Percentiles rank a stretch among this genome's conserved stretches.
These are phyloP conservation scores for Clitopilus passeckerianus DNA, from an alignment of 768 basidiomycete species.

Conservation along the genomic window DNA sequence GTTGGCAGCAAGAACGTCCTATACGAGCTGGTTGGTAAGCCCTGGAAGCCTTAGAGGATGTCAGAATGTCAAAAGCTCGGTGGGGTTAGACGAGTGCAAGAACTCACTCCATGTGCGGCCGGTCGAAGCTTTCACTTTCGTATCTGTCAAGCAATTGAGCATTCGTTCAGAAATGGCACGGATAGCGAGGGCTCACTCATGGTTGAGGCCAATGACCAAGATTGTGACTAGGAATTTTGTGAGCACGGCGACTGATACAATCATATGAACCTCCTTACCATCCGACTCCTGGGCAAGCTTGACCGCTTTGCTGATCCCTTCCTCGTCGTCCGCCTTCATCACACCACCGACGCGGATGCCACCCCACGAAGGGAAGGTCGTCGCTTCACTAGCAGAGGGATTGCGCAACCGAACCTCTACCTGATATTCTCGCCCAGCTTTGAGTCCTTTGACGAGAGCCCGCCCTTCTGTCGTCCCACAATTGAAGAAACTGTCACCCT, in stretches of 20 bases:
- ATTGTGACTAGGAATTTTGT: conserved; percentile 26
- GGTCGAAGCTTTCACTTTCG: conserved; percentile 61
- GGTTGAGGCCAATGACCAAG: conserved; percentile 50
- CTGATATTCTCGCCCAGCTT: conserved; percentile 35
- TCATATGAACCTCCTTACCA: conserved; percentile 17
- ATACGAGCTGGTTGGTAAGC: conserved; percentile 43
- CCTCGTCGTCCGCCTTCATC: conserved; percentile 27
- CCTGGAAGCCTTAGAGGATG: conserved; percentile 38
- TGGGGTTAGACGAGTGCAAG: not conserved
- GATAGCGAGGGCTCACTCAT: conserved; percentile 30
- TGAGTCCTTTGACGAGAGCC: conserved; percentile 27
- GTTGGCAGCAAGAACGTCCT: conserved; percentile 43
- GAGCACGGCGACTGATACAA: no score
- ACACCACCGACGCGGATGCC: conserved; percentile 32
- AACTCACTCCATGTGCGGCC: conserved; percentile 36
- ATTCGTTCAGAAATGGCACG: not conserved
- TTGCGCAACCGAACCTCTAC: conserved; percentile 33
- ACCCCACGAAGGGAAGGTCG: conserved; percentile 33
- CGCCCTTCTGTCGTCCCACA: conserved; percentile 36
- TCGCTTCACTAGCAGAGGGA: conserved; percentile 26
- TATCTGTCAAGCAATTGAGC: conserved; percentile 14
- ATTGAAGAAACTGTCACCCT: conserved; percentile 37
- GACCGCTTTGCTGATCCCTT: conserved; percentile 34
- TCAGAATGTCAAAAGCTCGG: not conserved
- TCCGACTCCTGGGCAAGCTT: conserved; percentile 33